Conservation (phyloP, 129 eudicot genomes). For the Lactuca saligna region DNA sequence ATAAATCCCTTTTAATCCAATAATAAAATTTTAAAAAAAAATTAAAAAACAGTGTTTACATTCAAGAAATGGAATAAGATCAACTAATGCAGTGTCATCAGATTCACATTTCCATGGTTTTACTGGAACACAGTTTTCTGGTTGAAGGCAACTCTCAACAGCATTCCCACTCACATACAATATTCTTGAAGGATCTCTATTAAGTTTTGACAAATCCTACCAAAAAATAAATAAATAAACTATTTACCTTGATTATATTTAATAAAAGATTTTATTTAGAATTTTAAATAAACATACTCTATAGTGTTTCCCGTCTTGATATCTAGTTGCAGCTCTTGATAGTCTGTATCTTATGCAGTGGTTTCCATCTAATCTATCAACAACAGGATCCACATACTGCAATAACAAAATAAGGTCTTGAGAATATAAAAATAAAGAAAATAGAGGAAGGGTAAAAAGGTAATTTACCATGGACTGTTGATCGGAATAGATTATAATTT, state of each 20-base stretch:
- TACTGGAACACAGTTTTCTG: conserved; percentile 64
- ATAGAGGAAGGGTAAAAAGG: conserved; percentile 1
- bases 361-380: conserved; percentile 70
- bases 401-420: conserved; percentile 13
- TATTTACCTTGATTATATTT: background rate
- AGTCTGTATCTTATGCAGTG: conserved; percentile 61
- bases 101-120: conserved; percentile 83
- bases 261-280: background rate
- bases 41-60: conserved; percentile 40
- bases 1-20: conserved; percentile 6
- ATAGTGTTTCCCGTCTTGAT: conserved; percentile 81
- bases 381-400: conserved; percentile 85
- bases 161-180: conserved; percentile 87
- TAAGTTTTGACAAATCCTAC: conserved; percentile 85
- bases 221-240: background rate
- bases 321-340: conserved; percentile 78
- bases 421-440: background rate
- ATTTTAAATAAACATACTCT: conserved; percentile 49
- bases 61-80: conserved; percentile 88
- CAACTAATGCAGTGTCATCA: conserved; percentile 79
- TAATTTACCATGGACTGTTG: conserved; percentile 55
- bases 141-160: conserved; percentile 75
- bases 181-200: conserved; percentile 77
- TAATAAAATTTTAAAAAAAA: background rate
- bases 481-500: conserved; percentile 76